phyloP scores from a whole-genome alignment of 2,329 filamentous ascomycete species.

The Amauroascus verrucosus region DNA sequence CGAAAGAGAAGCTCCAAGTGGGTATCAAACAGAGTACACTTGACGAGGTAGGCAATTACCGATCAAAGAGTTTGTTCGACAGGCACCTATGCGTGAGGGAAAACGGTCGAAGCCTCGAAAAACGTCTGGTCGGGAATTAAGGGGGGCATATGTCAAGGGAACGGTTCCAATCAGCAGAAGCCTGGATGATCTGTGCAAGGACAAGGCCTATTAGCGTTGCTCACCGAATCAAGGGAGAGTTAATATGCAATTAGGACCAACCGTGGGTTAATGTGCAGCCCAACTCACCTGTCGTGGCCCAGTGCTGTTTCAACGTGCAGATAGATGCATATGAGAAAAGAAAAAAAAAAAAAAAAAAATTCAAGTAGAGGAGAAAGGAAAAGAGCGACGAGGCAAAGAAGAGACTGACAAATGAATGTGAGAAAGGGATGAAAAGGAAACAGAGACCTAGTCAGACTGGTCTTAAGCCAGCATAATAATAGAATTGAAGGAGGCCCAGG shows the following conservation, averaged over 20 bases:
- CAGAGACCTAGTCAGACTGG: constrained; percentile 1
- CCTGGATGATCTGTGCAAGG: constrained; percentile 8
- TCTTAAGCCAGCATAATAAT: neutral
- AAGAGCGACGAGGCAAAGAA: constrained; percentile 6
- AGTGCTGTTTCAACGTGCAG: constrained; percentile 5
- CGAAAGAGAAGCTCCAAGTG: neutral
- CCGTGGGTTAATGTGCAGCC: neutral
- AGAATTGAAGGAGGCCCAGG: constrained; percentile 8
- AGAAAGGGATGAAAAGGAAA: constrained; percentile 2
- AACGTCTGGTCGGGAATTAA: constrained; percentile 5
- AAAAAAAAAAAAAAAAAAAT: neutral
- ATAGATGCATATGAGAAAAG: neutral
- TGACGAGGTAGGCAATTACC: neutral
- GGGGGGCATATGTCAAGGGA: constrained; percentile 3
- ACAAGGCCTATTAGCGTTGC: constrained; percentile 5
- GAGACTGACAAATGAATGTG: constrained; percentile 9
- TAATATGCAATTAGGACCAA: neutral
- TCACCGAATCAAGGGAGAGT: neutral
- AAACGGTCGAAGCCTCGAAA: neutral
- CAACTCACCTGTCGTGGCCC: neutral
- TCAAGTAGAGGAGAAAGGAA: neutral
- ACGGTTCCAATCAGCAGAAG: constrained; percentile 2
- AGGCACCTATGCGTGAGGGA: constrained; percentile 5
- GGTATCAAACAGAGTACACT: neutral
- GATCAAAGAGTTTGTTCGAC: constrained; percentile 36